Conservation (phyloP, 352 stramenopile species). For the Phytopythium oedochilum region DNA sequence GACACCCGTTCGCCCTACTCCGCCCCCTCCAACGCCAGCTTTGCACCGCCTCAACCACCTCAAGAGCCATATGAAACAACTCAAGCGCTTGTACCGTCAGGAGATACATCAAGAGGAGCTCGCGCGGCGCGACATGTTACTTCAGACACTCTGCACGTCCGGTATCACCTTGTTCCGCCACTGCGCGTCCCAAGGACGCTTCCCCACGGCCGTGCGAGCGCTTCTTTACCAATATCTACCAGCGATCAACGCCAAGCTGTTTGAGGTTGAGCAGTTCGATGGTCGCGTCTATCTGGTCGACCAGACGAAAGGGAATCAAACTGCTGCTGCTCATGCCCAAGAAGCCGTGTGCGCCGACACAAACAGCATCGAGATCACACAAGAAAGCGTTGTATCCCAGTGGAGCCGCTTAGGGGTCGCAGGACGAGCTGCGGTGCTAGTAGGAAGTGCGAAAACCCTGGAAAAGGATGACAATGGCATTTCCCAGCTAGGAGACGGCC, state of each 20-base stretch:
- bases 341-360: neutral
- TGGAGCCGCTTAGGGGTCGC: neutral
- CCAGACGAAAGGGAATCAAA: constrained; percentile 5
- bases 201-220: constrained; percentile 39
- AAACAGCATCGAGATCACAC: neutral
- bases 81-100: constrained; percentile 38
- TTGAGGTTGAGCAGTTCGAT: constrained; percentile 16
- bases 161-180: constrained; percentile 43
- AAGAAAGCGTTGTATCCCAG: neutral
- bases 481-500: neutral
- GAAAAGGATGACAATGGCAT: neutral
- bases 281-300: constrained; percentile 7
- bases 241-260: constrained; percentile 17
- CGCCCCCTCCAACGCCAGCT: neutral
- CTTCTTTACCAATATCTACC: constrained; percentile 35
- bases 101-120: constrained; percentile 46
- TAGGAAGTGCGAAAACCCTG: neutral
- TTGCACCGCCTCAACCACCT: constrained; percentile 30
- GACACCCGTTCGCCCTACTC: neutral
- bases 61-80: constrained; percentile 46
- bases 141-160: constrained; percentile 37
- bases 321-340: too few relatives aligned
- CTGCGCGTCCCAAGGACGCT: constrained; percentile 21
- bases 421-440: neutral
- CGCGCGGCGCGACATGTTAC: constrained; percentile 20